Conservation (phyloP, 805 yeast genomes). For the Candida golubevii region DNA sequence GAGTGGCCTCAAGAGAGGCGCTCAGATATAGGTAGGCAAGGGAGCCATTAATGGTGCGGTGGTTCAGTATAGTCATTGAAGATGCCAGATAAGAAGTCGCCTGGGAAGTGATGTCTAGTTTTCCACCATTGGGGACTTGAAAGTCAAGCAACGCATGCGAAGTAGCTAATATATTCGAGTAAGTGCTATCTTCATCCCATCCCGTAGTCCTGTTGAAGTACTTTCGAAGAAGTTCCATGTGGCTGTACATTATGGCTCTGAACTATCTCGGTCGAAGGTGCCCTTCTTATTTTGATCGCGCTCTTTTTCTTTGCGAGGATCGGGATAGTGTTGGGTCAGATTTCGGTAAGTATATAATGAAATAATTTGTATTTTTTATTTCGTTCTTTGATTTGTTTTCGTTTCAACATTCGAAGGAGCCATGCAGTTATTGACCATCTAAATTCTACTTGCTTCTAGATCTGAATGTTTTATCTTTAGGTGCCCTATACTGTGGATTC, state of each 20-base stretch:
- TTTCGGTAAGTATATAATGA: too few species aligned
- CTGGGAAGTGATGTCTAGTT: conserved; percentile 63
- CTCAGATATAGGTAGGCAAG: conserved; percentile 77
- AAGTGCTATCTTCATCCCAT: conserved; percentile 79
- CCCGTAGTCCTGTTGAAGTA: conserved; percentile 65
- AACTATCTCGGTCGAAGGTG: too few species aligned
- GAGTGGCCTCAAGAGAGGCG: conserved; percentile 46
- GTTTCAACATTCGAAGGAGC: too few species aligned
- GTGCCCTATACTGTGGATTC: too few species aligned
- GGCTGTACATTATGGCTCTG: conserved; percentile 48
- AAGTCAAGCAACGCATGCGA: conserved; percentile 70
- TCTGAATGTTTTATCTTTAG: too few species aligned
- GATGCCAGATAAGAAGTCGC: conserved; percentile 68
- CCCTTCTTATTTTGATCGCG: too few species aligned
- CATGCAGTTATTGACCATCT: too few species aligned
- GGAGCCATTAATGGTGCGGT: conserved; percentile 70
- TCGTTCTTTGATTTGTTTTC: too few species aligned
- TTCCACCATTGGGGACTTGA: conserved; percentile 61
- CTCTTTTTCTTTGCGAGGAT: too few species aligned
- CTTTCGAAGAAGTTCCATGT: conserved; percentile 81
- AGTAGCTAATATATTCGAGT: conserved; percentile 70
- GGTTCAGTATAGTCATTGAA: conserved; percentile 63
- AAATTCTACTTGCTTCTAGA: too few species aligned
- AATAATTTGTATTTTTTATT: too few species aligned
- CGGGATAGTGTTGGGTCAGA: too few species aligned